phyloP scores from a whole-genome alignment of 108 stramenopile genomes.

The Seminavis robusta region DNA sequence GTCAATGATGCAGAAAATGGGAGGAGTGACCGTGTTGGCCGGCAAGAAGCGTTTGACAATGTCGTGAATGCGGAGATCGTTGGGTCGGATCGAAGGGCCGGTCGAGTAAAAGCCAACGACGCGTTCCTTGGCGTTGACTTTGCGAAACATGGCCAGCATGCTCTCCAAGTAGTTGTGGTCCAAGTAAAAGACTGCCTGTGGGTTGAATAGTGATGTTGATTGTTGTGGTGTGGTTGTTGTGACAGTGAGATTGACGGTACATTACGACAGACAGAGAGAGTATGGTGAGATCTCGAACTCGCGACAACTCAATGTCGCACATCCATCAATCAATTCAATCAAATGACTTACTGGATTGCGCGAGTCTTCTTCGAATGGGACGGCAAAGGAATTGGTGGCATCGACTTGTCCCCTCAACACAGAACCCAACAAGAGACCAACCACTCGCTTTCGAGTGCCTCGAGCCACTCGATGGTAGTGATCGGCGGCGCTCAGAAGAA shows the following conservation, averaged over 20 bases:
- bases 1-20: conserved; percentile 99
- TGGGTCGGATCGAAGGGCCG: conserved; percentile 84
- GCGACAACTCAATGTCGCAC: no score
- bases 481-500: conserved; percentile 94
- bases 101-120: conserved; percentile 96
- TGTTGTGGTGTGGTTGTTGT: no score
- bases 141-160: conserved; percentile 79
- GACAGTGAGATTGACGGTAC: no score
- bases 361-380: conserved; percentile 99
- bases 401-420: conserved; percentile 76
- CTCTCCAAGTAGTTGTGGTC: conserved; percentile 98
- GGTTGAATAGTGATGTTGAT: no score
- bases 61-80: conserved; percentile 88
- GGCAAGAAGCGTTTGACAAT: conserved; percentile 80
- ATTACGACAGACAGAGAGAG: no score
- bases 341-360: conserved; percentile 67
- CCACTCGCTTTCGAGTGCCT: conserved; percentile 94
- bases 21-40: conserved; percentile 40
- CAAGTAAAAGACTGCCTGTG: conserved; percentile 86
- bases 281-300: no score
- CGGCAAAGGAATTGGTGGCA: conserved; percentile 94
- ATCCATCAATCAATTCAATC: not conserved
- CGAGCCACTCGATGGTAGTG: conserved; percentile 98
- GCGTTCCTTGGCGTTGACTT: conserved; percentile 88
- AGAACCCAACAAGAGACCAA: conserved; percentile 94